Conservation (phyloP, 139 green algal genomes). For the Coelastrella sp. region DNA sequence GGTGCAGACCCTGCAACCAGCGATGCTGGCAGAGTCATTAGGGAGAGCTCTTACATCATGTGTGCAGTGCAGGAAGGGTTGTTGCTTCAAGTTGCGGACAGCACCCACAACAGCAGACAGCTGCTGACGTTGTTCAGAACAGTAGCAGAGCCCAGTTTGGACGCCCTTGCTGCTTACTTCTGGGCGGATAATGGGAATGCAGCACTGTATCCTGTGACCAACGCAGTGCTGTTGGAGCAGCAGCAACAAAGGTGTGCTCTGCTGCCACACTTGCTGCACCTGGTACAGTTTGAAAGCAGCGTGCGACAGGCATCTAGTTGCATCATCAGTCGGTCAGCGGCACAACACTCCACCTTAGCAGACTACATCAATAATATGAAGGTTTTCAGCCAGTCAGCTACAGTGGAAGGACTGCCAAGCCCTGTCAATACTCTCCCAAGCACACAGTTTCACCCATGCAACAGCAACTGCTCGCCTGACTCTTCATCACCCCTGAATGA, state of each 20-base stretch:
- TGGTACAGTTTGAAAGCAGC: background rate
- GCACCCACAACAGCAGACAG: background rate
- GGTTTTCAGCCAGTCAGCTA: background rate
- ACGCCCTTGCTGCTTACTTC: background rate
- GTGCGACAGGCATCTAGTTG: background rate
- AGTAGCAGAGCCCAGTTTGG: background rate
- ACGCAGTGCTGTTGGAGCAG: conserved; percentile 7
- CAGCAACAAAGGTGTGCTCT: conserved; percentile 7
- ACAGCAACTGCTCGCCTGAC: background rate
- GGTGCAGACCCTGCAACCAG: background rate
- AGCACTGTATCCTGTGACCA: background rate
- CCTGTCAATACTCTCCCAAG: background rate
- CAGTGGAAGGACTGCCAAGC: too few relatives aligned
- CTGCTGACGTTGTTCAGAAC: conserved; percentile 12
- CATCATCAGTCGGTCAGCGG: background rate
- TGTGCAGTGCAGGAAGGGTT: conserved; percentile 20
- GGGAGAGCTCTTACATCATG: background rate
- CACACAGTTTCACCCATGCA: background rate
- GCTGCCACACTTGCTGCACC: conserved; percentile 1
- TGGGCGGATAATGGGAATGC: conserved; percentile 2
- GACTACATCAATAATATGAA: too few relatives aligned
- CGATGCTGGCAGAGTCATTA: too few relatives aligned
- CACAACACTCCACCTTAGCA: too few relatives aligned
- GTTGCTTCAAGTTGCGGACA: background rate
- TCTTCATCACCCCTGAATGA: background rate